Evolutionary conservation across 2,329 filamentous ascomycete species (phyloP), one percentile per base, ranked within the genome.

Genomic region (Ophiostoma perfectum): DNA sequence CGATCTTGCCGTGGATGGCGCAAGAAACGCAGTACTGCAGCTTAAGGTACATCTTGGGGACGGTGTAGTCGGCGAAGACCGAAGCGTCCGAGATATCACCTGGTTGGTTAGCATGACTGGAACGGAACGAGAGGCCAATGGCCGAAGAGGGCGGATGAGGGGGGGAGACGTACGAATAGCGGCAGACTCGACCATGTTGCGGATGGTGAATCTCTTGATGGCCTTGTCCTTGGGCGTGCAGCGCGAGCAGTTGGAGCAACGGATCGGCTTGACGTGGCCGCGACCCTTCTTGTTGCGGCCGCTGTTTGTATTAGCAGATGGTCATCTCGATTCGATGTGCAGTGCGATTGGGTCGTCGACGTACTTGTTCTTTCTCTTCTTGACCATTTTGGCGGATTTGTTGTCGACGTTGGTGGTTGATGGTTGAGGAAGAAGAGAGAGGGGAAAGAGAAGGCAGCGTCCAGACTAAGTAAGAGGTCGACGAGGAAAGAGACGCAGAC

Each of bases 1-100:
- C 96, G 83, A 99, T 99, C 91, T 99, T 99, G 88, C 95, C 95
- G 88, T 99, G 95, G 76, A 99, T 99, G 80, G 95, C 95, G 86
- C 95, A 99, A 84, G 94, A 98, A 81, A 99, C 95, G 84, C 95
- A 99, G 92, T 99, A 99, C 88, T 99, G 95, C 82, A 99, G 90
- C 91, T 99, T 99, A 85, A 99, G 88, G 92, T 99, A 99, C 96
- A 99, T 99, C 92, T 99, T 99, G 85, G 95, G 95, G 80, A 99
- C 94, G 77, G 93, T 93, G 88, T 99, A 99, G 87, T 99, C 95
- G 79, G 91, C 83, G 86, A 98, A 99, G 84, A 99, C 95, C 79
- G 95, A 98, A 80, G 96, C 95, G 82, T 99, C 95, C 76, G 93
- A 97, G 86, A 99, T 99, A 92, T 99, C 95, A 93, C 95, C 95